phyloP scores from a whole-genome alignment of 805 yeast species.

The Kuraishia cidri region DNA sequence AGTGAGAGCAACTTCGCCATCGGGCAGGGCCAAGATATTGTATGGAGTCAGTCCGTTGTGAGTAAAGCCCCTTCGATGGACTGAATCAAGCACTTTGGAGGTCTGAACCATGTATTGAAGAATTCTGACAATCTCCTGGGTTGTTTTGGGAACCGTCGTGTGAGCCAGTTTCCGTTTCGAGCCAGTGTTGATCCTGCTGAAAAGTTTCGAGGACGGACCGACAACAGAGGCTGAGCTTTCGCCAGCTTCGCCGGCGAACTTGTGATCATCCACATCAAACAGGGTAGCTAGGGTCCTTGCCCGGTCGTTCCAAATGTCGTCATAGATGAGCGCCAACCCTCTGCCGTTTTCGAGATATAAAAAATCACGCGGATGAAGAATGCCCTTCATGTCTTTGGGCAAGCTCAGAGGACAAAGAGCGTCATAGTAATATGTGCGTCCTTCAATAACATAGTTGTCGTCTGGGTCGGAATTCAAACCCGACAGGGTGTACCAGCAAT shows the following conservation, averaged over 20 bases:
- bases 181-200: constrained; percentile 1
- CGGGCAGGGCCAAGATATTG: constrained; percentile 25
- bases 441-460: background rate
- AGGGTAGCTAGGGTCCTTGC: constrained; percentile 1
- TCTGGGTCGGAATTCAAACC: constrained; percentile 2
- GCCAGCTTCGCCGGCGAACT: too few relatives aligned
- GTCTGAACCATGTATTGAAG: constrained; percentile 12
- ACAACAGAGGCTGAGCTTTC: background rate
- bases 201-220: constrained; percentile 4
- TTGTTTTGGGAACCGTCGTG: background rate
- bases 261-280: too few relatives aligned
- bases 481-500: constrained; percentile 6
- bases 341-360: background rate
- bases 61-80: constrained; percentile 32
- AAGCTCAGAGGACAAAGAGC: background rate
- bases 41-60: constrained; percentile 36
- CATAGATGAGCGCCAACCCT: constrained; percentile 1
- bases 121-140: constrained; percentile 12
- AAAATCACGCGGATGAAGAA: background rate
- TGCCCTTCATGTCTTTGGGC: constrained; percentile 1
- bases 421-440: background rate
- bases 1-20: constrained; percentile 25
- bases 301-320: constrained; percentile 3
- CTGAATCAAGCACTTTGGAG: constrained; percentile 13
- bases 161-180: background rate